phyloP scores from a whole-genome alignment of 495 filamentous ascomycete species.

The Glutinoglossum americanum region DNA sequence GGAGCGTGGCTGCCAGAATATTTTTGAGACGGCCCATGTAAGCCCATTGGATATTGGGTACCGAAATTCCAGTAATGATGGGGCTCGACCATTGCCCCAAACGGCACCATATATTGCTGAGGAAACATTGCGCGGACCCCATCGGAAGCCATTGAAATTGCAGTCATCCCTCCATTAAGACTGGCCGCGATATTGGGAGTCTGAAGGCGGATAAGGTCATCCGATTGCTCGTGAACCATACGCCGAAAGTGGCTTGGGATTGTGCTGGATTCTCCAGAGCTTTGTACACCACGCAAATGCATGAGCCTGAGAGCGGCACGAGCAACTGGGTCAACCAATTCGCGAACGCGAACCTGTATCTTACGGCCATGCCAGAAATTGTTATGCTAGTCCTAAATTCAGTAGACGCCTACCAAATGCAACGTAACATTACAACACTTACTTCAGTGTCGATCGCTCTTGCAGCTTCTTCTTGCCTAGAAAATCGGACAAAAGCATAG shows the following conservation, averaged over 20 bases:
- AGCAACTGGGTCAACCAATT: background rate
- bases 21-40: background rate
- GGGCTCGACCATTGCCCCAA: background rate
- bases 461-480: conserved; percentile 15
- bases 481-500: conserved; percentile 36
- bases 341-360: background rate
- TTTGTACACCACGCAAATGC: background rate
- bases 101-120: background rate
- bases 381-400: background rate
- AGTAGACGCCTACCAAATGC: background rate
- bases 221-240: background rate
- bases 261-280: background rate
- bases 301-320: background rate
- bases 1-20: background rate
- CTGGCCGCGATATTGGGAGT: background rate
- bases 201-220: background rate
- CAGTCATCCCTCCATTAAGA: background rate
- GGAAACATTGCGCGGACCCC: background rate
- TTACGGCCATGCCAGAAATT: background rate
- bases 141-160: background rate
- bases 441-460: conserved; percentile 15
- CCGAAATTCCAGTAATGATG: background rate
- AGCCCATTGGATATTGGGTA: background rate
- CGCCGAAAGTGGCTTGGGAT: background rate
- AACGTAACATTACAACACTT: background rate